Evolutionary conservation across 2,329 filamentous ascomycete species (phyloP).

Genomic region (Helotiales sp.): DNA sequence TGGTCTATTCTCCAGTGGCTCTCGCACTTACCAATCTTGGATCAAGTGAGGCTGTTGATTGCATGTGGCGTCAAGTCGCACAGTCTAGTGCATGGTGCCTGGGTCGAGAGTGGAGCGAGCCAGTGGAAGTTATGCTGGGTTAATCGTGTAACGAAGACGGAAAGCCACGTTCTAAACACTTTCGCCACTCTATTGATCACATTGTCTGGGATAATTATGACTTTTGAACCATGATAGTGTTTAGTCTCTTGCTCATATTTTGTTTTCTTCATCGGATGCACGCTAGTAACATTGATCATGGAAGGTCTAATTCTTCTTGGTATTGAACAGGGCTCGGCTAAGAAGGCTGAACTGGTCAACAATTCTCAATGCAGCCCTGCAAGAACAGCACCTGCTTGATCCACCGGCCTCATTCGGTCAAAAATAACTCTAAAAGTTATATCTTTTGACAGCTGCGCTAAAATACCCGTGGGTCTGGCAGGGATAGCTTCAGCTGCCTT

Average conservation of each 20-base stretch:
- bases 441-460: not conserved
- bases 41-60: not conserved
- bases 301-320: not conserved
- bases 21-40: not conserved
- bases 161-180: not conserved
- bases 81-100: not conserved
- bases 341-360: too few relatives aligned
- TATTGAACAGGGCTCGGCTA: not conserved
- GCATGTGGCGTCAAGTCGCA: not conserved
- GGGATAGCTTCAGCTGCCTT: not conserved
- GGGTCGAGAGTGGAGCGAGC: not conserved
- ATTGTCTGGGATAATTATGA: slow-evolving; percentile 1
- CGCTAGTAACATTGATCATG: too few relatives aligned
- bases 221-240: not conserved
- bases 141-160: not conserved
- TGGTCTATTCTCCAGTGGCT: not conserved
- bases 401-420: not conserved
- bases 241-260: not conserved
- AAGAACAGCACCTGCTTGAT: not conserved
- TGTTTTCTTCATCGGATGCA: not conserved
- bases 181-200: not conserved
- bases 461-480: not conserved
- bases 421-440: too few relatives aligned
- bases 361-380: not conserved
- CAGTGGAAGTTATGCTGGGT: not conserved